Evolutionary conservation across 202 grass and related monocot species (phyloP).

Genomic region (Carex arenaria): DNA sequence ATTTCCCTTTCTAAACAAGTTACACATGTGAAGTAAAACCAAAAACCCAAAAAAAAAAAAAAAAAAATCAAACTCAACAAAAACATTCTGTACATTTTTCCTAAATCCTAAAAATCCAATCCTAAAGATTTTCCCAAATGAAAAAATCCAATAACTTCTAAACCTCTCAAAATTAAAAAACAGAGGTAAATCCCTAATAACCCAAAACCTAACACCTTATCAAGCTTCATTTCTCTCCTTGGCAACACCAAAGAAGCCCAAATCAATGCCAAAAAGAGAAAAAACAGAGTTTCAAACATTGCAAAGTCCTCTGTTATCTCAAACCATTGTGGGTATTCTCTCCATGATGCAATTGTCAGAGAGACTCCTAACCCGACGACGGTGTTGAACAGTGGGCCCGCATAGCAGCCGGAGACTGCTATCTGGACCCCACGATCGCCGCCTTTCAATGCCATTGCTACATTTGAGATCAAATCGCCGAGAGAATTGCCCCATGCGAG

Average conservation of each 20-base stretch:
- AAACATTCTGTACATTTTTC: not conserved
- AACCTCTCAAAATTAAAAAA: slow-evolving; percentile 50
- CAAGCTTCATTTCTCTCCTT: slow-evolving; percentile 56
- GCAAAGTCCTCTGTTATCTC: slow-evolving; percentile 34
- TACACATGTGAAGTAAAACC: not conserved
- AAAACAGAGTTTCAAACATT: slow-evolving; percentile 58
- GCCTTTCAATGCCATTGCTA: slow-evolving; percentile 58
- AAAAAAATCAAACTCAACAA: not conserved
- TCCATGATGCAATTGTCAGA: slow-evolving; percentile 54
- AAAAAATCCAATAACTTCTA: slow-evolving; percentile 32
- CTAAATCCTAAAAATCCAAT: not conserved
- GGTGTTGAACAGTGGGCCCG: slow-evolving; percentile 73
- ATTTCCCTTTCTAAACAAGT: not conserved
- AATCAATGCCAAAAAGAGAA: slow-evolving; percentile 44
- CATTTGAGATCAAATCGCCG: slow-evolving; percentile 63
- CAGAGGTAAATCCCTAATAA: slow-evolving; percentile 64
- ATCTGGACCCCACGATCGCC: slow-evolving; percentile 48
- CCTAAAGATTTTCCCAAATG: slow-evolving; percentile 5
- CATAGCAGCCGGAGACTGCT: slow-evolving; percentile 73
- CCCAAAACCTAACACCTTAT: slow-evolving; percentile 50
- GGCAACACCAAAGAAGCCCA: slow-evolving; percentile 68
- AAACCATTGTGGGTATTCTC: slow-evolving; percentile 33
- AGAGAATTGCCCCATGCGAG: slow-evolving; percentile 91
- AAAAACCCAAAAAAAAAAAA: not conserved
- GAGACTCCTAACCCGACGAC: slow-evolving; percentile 69